phyloP scores from a whole-genome alignment of 352 stramenopile genomes.

The Globisporangium viniferum region DNA sequence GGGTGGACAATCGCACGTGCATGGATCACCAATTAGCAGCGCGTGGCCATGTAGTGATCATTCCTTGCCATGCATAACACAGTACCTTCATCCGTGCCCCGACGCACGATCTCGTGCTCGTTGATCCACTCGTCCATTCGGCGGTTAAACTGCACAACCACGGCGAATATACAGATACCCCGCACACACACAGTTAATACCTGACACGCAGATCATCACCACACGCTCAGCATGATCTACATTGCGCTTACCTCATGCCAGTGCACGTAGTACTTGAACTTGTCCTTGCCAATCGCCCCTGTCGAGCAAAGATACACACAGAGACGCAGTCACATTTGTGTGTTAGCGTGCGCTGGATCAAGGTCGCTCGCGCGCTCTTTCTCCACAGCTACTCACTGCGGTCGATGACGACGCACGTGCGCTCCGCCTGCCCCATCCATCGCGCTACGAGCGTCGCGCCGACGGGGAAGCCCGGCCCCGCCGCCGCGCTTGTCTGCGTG shows the following conservation, averaged over 20 bases:
- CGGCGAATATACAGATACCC: neutral
- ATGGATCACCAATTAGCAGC: neutral
- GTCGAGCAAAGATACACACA: neutral
- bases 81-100: constrained; percentile 58
- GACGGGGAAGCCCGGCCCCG: constrained; percentile 40
- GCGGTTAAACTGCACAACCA: constrained; percentile 63
- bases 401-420: constrained; percentile 79
- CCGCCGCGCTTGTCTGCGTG: constrained; percentile 10
- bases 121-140: constrained; percentile 90
- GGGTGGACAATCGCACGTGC: neutral
- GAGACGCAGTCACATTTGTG: neutral
- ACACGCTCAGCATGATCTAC: neutral
- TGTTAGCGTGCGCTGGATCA: neutral
- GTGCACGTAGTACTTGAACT: constrained; percentile 84
- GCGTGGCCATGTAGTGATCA: neutral
- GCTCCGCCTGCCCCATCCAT: constrained; percentile 80
- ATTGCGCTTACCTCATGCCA: constrained; percentile 62
- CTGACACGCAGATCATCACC: neutral
- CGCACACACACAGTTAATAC: neutral
- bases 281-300: constrained; percentile 55
- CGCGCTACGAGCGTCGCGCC: constrained; percentile 59
- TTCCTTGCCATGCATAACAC: neutral
- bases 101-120: constrained; percentile 72
- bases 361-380: neutral
- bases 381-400: constrained; percentile 36